Conservation (phyloP, 1,139 yeast species). For the Pichiaceae sp. region DNA sequence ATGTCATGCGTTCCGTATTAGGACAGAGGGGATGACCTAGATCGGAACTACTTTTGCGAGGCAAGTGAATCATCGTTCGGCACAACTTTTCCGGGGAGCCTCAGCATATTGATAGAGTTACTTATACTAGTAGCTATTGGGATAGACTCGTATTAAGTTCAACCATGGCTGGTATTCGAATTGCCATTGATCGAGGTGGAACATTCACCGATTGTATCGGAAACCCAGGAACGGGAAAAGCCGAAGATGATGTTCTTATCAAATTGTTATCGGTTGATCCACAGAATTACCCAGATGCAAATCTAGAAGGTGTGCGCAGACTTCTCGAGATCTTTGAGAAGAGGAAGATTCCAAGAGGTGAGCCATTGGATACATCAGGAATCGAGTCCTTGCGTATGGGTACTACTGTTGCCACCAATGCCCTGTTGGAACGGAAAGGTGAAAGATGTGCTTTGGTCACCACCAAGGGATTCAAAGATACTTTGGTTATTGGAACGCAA, state of each 20-base stretch:
- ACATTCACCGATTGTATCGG: constrained; percentile 72
- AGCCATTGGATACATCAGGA: constrained; percentile 30
- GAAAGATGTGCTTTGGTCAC: constrained; percentile 53
- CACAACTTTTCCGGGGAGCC: no score
- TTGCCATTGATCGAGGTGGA: constrained; percentile 52
- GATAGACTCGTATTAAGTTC: no score
- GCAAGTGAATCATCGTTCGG: no score
- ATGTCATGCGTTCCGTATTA: no score
- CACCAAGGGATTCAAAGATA: constrained; percentile 56
- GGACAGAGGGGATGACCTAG: no score
- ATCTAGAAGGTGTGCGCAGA: constrained; percentile 79
- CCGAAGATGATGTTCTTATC: no score
- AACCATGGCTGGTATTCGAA: no score
- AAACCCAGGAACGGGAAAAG: constrained; percentile 32
- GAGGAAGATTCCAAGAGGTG: constrained; percentile 36
- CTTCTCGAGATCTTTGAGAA: constrained; percentile 54
- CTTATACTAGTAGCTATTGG: no score
- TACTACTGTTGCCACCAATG: constrained; percentile 70
- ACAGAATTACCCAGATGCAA: constrained; percentile 76
- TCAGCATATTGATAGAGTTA: no score
- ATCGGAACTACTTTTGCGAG: no score
- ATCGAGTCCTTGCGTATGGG: constrained; percentile 67
- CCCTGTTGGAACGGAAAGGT: constrained; percentile 60
- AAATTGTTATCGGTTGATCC: constrained; percentile 84
- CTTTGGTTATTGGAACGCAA: constrained; percentile 60